Base-by-base conservation (phyloP, 2,329 filamentous ascomycete genomes). In the Furcasterigmium sp. region DNA sequence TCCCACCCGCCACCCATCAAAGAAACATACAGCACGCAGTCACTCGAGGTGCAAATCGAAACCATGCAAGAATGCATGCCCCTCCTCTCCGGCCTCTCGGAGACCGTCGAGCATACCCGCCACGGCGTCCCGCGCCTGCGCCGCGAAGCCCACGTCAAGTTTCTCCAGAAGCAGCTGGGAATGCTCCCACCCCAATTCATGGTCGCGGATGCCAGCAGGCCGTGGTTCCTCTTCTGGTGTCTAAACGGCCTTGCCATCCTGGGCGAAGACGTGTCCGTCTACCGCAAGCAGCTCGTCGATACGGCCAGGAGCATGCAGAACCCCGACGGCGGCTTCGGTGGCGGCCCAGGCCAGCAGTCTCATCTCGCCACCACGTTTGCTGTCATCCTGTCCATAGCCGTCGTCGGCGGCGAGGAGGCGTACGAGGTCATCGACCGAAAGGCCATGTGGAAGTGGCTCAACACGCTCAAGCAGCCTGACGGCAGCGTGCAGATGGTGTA, bases 151-250 rank as follows among this genome's bases (percentile, higher is more conserved):
- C 82, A 85, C 63, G 69, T 78, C 46, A 64, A 60, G 26, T 91
- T 88, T 58, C 65, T 91, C 39, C 72, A 75, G 51, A 73, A 70
- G 51, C 71, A 69, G 52, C 65, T 85, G 25, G 70, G 69, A 19
- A 71, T 70, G 39, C 80, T 94, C 47, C 88, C 91, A 0, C 68
- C 76, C 8, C 70, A 69, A 4, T 95, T 85, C 63, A 81, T 84
- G 41, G 75, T 75, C 39, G 79, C 90, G 52, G 93, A 98, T 70
- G 85, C 93, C 25, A 91, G 87, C 59, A 75, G 91, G 43, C 91
- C 93, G 9, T 98, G 93, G 93, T 78, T 95, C 56, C 75, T 95
- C 51, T 97, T 96, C 68, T 98, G 93, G 93, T 86, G 80, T 42
- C 71, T 97, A 42, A 80, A 84, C 26, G 89, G 80, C 3, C 71